Evolutionary conservation across 225 moss, liverwort and hornwort species (phyloP).

Genomic region (Straminergon stramineum): DNA sequence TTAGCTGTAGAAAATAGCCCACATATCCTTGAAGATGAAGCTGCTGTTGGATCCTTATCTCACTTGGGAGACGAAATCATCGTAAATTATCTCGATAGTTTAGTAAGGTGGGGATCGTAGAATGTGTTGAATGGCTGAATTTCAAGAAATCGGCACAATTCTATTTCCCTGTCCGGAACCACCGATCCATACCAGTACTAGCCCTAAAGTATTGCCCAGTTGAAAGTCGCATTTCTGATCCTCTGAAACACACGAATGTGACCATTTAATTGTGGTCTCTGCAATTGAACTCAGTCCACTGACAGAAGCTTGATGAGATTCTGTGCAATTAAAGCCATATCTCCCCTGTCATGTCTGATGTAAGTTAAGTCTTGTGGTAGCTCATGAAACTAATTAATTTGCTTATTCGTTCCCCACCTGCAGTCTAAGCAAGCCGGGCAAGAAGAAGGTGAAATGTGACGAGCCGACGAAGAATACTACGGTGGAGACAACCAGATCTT

Average conservation of each 20-base stretch:
- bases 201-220: not conserved
- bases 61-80: not conserved
- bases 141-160: not conserved
- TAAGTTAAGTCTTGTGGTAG: not conserved
- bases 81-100: not conserved
- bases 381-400: not conserved
- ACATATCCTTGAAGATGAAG: not conserved
- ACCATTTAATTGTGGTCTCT: not conserved
- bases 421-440: conserved; percentile 23
- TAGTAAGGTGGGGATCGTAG: not conserved
- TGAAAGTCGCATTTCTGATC: not conserved
- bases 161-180: not conserved
- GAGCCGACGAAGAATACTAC: not conserved
- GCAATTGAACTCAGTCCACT: not conserved
- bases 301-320: not conserved
- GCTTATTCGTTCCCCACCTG: not conserved
- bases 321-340: not conserved
- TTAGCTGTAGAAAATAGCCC: not conserved
- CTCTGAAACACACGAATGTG: not conserved
- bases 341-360: not conserved
- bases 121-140: not conserved
- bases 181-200: not conserved
- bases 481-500: not conserved
- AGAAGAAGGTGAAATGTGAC: conserved; percentile 16
- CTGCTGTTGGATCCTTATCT: not conserved